These are phyloP conservation scores for Tricholoma hemisulphureum DNA, from an alignment of 768 basidiomycete genomes.

Conservation along the genomic window DNA sequence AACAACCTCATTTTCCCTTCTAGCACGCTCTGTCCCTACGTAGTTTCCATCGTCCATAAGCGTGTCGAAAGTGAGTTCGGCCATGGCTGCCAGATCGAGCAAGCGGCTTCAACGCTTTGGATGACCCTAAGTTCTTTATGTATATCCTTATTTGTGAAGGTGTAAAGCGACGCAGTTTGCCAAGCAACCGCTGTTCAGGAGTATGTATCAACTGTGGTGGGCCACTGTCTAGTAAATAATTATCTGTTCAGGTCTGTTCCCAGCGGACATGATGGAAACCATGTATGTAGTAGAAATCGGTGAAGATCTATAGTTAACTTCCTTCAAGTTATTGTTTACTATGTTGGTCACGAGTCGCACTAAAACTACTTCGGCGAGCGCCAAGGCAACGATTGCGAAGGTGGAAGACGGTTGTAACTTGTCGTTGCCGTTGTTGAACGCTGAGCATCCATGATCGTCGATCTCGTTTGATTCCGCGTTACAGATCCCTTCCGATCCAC, in stretches of 20 bases:
- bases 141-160: not conserved
- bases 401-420: slow-evolving; percentile 17
- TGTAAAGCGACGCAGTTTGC: not conserved
- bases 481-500: slow-evolving; percentile 14
- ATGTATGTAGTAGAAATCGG: too few relatives aligned
- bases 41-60: slow-evolving; percentile 79
- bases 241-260: too few relatives aligned
- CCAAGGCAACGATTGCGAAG: slow-evolving; percentile 34
- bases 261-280: too few relatives aligned
- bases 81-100: slow-evolving; percentile 42
- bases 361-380: slow-evolving; percentile 6
- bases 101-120: too few relatives aligned
- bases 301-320: not conserved
- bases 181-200: not conserved
- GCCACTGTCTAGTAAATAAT: too few relatives aligned
- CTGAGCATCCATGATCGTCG: slow-evolving; percentile 3
- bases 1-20: slow-evolving; percentile 80
- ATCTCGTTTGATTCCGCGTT: slow-evolving; percentile 6
- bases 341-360: slow-evolving; percentile 1
- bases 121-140: not conserved
- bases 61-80: slow-evolving; percentile 74
- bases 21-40: slow-evolving; percentile 69
- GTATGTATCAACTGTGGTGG: not conserved
- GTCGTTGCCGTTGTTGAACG: not conserved
- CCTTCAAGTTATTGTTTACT: not conserved